Evolutionary conservation across 1,284 basidiomycete genomes (phyloP), one percentile per base, ranked within the genome.

Genomic region (Peniophora sp.): DNA sequence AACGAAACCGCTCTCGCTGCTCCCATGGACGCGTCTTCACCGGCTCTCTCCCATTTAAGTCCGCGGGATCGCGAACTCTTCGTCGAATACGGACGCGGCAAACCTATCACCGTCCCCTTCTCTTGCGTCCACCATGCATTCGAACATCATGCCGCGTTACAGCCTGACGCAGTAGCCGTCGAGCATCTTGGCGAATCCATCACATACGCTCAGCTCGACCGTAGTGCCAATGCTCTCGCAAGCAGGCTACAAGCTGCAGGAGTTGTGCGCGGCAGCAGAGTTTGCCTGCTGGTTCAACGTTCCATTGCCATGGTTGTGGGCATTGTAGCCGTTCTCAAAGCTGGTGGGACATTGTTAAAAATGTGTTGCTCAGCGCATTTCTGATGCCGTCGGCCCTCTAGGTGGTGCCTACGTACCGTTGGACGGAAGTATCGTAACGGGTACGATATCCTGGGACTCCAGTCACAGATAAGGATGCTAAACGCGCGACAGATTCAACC

Each of bases 41-140:
- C 41, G 27, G 43, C 56, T 51, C 53, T 61, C 25, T 50, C 48
- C 34, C 49, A 53, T 50, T 58, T 78, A 41, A 63, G 71, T 45
- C 53, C 65, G 34, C 59, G 64, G 41, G 75, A 78, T 59, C 66
- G 69, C 58, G 59, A 61, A 36, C 66, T 69, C 45, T 79, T 81
- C 63, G 56, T 65, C 52, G 64, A 68, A 50, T 78, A 71, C 55
- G 74, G 77, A 36, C 65, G 71, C 38, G 78, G 77, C 34, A 58
- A 65, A 35, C 60, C 58, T 16, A 61, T 63, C 27, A 34, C 58
- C 20, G 57, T 66, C 34, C 71, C 75, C 12, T 79, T 77, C 62
- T 59, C 62, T 53, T 78, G 73, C 55, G 69, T 81, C 34, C 78
- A 80, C 57, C 73, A 78, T 54, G 79, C 78, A n/a, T 80, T 82